Evolutionary conservation across 495 filamentous ascomycete genomes (phyloP), one percentile per base, ranked within the genome.

Genomic region (Penicillium parvum): DNA sequence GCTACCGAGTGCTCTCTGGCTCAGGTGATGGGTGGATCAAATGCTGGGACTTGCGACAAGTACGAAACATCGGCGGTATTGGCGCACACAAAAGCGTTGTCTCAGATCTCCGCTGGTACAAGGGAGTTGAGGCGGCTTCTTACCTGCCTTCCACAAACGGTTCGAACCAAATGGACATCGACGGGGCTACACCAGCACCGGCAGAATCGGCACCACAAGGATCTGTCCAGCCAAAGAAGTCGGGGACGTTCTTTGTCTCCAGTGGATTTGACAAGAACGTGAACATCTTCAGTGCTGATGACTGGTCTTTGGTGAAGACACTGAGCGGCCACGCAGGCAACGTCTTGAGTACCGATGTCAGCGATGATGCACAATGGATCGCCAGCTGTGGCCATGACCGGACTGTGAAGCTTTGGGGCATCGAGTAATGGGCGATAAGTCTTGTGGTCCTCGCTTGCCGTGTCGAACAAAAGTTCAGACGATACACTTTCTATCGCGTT

Each of bases 1-100:
- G 90, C 1, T 83, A 95, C 58, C 81, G 92, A 6, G 81, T 96
- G 11, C 71, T 96, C 5, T 86, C 88, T 5, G 90, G 90, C 2
- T 89, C 86, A n/a, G 90, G 81, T 1, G 92, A 99, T 57, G 92
- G 91, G 4, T 95, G 90, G 78, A 83, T 92, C 41, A 97, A 96
- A 61, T 95, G 90, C 68, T 99, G 92, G 92, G 92, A 99, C 60
- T 71, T 97, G 33, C 81, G 92, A 2, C 88, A 89, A 58, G 90
- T 96, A 33, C 79, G 83, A 50, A 82, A 83, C 45, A 81, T 77
- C 0, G 91, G 86, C 7, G 84, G 83, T 1, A 85, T 99, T 36
- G 92, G 90, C 8, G 94, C 92, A 1, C 91, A 99, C 65, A 85
- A 82, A 40, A 89, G 88, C 37, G 82, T 91, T 10, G 91, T 99